phyloP scores from a whole-genome alignment of 805 yeast genomes.

The Metschnikowia lunata region DNA sequence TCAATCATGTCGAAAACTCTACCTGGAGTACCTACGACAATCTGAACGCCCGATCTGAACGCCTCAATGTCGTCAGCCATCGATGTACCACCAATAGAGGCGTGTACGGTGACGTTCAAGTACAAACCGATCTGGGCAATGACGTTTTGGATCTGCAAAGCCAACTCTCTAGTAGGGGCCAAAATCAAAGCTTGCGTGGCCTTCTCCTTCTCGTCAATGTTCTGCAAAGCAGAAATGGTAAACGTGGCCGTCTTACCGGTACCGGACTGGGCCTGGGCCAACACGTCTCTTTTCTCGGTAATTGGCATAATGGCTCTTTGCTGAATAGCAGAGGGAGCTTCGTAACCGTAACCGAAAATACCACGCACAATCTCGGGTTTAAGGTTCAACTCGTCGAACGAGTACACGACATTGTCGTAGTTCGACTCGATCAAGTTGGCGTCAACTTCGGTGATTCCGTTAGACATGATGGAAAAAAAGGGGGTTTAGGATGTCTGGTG shows the following conservation, averaged over 20 bases:
- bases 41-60: slow-evolving; percentile 80
- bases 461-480: slow-evolving; percentile 41
- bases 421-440: slow-evolving; percentile 84
- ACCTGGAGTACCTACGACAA: slow-evolving; percentile 98
- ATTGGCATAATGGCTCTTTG: slow-evolving; percentile 77
- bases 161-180: slow-evolving; percentile 97
- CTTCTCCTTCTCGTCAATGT: slow-evolving; percentile 66
- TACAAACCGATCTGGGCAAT: slow-evolving; percentile 84
- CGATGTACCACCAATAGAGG: slow-evolving; percentile 96
- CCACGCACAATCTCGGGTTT: slow-evolving; percentile 71
- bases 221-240: slow-evolving; percentile 68
- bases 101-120: slow-evolving; percentile 88
- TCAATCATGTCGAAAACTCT: slow-evolving; percentile 95
- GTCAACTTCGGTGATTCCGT: slow-evolving; percentile 77
- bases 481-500: not conserved
- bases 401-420: slow-evolving; percentile 81
- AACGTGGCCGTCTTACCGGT: slow-evolving; percentile 91
- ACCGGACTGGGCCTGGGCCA: slow-evolving; percentile 88
- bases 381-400: slow-evolving; percentile 72
- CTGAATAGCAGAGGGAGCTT: slow-evolving; percentile 78
- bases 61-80: slow-evolving; percentile 84
- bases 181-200: slow-evolving; percentile 89
- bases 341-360: slow-evolving; percentile 77
- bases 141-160: slow-evolving; percentile 92
- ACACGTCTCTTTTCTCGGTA: slow-evolving; percentile 63